Evolutionary conservation across 768 basidiomycete genomes (phyloP), one percentile per base, ranked within the genome.

Genomic region (Suillus alpinus): DNA sequence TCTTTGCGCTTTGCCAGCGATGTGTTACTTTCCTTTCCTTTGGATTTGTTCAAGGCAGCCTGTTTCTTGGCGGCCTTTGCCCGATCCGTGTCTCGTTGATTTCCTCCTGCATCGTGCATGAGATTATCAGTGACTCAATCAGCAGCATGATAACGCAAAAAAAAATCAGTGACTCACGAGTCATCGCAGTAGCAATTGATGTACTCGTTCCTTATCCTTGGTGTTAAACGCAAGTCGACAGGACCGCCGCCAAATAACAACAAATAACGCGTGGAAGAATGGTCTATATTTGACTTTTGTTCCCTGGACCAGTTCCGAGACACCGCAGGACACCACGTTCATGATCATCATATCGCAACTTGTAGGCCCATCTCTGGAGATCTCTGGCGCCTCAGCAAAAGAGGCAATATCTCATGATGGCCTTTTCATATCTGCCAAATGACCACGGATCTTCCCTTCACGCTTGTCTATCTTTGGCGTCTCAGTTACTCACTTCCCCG

Each of bases 11-110:
- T 86, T 55, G 84, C 81, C 40, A 92, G 78, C 51, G 52, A 76
- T 1, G 78, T 63, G 12, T 81, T 85, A 67, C 87, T 89, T 73
- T 91, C 89, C 75, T 91, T 92, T 41, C 85, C 72, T 75, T 89
- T 89, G 20, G 72, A 67, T 74, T 86, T 88, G 57, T 74, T 75
- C 14, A 64, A 58, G 7, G 77, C 75, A 1, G 81, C 81, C 14
- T 77, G 73, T 75, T 90, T 92, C 78, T 93, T 93, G 77, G 86
- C 85, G 14, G 88, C 86, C 71, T 85, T 87, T 23, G 76, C 74
- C 65, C 91, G 89, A 73, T 88, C 91, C 73, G 76, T 80, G 7
- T 93, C 91, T 57, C 91, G 84, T 73, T 92, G 91, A 71, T 93
- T 91, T 66, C 91, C 91, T 68, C 91, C 91, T 92, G 67, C 64